Percentiles rank a stretch among this genome's conserved stretches.
Evolutionary conservation across 108 stramenopile species (phyloP).

Genomic region (Chaetoceros tenuissimus): DNA sequence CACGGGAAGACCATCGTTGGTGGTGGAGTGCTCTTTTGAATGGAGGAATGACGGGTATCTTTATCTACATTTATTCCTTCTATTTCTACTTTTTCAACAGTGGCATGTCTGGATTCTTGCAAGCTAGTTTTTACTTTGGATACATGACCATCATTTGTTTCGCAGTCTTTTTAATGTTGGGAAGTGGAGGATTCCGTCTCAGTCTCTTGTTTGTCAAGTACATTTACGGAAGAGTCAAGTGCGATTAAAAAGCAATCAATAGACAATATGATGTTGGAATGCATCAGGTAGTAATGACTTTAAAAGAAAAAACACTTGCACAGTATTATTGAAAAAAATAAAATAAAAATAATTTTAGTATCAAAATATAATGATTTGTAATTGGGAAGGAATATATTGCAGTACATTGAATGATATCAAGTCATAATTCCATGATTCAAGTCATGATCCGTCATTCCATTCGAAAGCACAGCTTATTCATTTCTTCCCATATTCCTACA

Average conservation of each 20-base stretch:
- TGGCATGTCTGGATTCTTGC: conserved; percentile 91
- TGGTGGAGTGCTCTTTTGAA: conserved; percentile 96
- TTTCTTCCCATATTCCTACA: too few species aligned
- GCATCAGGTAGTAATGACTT: too few species aligned
- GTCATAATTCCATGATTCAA: too few species aligned
- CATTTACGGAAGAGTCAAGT: conserved; percentile 93
- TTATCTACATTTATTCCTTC: conserved; percentile 93
- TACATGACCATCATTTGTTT: conserved; percentile 94
- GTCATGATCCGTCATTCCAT: too few species aligned
- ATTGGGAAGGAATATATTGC: too few species aligned
- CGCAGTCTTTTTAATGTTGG: conserved; percentile 95
- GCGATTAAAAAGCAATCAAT: conserved; percentile 67
- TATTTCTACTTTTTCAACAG: conserved; percentile 93
- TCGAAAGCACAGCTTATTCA: too few species aligned
- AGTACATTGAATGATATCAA: too few species aligned
- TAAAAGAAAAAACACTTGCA: too few species aligned
- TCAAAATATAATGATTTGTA: too few species aligned
- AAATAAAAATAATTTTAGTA: too few species aligned
- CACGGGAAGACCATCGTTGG: conserved; percentile 96
- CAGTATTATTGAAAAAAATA: too few species aligned
- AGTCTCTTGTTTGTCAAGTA: conserved; percentile 89
- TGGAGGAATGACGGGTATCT: conserved; percentile 92
- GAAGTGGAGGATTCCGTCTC: conserved; percentile 87
- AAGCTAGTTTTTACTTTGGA: conserved; percentile 94
- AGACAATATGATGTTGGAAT: too few species aligned